phyloP scores from a whole-genome alignment of 441 rosid genomes.

The Populus hybrid region DNA sequence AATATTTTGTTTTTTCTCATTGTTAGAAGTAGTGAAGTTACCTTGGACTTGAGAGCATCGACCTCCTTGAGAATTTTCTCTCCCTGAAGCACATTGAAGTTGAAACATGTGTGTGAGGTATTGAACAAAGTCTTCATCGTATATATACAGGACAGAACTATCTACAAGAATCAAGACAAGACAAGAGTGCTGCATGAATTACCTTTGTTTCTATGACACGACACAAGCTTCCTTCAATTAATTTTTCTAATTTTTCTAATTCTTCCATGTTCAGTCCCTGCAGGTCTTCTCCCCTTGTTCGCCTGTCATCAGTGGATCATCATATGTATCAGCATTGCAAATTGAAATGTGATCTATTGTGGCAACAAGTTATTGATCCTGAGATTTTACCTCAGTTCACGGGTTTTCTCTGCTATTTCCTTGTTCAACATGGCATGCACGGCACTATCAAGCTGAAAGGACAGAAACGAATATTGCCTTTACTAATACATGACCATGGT shows the following conservation, averaged over 20 bases:
- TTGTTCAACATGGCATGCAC: conserved; percentile 21
- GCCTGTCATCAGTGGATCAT: conserved; percentile 19
- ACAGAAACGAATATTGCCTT: neutral
- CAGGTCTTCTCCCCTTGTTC: conserved; percentile 37
- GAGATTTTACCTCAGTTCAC: conserved; percentile 33
- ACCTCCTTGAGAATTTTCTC: conserved; percentile 25
- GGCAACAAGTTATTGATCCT: neutral
- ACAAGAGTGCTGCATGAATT: neutral
- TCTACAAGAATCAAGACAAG: neutral
- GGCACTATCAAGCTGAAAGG: conserved; percentile 27
- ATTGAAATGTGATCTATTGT: neutral
- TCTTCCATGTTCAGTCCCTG: conserved; percentile 31
- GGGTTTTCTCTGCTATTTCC: conserved; percentile 36
- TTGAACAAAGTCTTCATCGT: neutral
- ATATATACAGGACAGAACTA: neutral
- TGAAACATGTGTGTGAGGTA: neutral
- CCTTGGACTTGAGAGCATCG: conserved; percentile 32
- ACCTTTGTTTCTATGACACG: conserved; percentile 35
- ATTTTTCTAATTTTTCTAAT: conserved; percentile 25
- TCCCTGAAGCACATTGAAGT: conserved; percentile 19
- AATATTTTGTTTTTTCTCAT: neutral
- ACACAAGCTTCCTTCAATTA: conserved; percentile 25
- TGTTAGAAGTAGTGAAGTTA: conserved; percentile 1
- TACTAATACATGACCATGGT: neutral
- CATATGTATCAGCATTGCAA: neutral